Evolutionary conservation across 225 moss, liverwort and hornwort species (phyloP).

Genomic region (Asterella californica): DNA sequence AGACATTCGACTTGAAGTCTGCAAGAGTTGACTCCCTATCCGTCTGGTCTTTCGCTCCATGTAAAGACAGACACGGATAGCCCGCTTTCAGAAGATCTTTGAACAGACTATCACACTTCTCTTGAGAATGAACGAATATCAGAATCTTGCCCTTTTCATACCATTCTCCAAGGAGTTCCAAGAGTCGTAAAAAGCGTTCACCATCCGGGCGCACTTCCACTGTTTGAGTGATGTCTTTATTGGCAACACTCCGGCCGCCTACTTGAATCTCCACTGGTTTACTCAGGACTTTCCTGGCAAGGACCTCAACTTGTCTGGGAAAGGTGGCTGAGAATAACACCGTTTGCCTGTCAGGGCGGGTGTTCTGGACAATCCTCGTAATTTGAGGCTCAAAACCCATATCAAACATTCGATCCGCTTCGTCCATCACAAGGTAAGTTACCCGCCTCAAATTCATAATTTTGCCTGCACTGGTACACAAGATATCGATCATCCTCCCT

Average conservation of each 20-base stretch:
- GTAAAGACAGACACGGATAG: conserved; percentile 92
- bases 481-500: conserved; percentile 95
- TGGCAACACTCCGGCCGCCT: conserved; percentile 92
- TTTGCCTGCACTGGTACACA: conserved; percentile 96
- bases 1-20: conserved; percentile 94
- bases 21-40: conserved; percentile 93
- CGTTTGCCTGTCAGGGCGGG: conserved; percentile 93
- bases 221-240: conserved; percentile 96
- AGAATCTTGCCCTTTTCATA: conserved; percentile 97
- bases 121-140: conserved; percentile 97
- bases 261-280: conserved; percentile 94
- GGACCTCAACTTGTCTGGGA: conserved; percentile 94
- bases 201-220: conserved; percentile 92
- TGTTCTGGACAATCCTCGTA: conserved; percentile 94
- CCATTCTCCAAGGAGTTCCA: conserved; percentile 98
- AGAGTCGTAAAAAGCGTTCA: conserved; percentile 79
- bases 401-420: conserved; percentile 99
- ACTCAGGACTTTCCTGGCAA: conserved; percentile 87
- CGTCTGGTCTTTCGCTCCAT: conserved; percentile 98
- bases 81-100: conserved; percentile 86
- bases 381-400: conserved; percentile 99
- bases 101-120: conserved; percentile 91
- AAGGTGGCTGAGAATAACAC: conserved; percentile 97
- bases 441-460: conserved; percentile 94
- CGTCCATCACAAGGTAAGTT: conserved; percentile 99